Conservation (phyloP, 805 yeast genomes). For the Hanseniaspora clermontiae region DNA sequence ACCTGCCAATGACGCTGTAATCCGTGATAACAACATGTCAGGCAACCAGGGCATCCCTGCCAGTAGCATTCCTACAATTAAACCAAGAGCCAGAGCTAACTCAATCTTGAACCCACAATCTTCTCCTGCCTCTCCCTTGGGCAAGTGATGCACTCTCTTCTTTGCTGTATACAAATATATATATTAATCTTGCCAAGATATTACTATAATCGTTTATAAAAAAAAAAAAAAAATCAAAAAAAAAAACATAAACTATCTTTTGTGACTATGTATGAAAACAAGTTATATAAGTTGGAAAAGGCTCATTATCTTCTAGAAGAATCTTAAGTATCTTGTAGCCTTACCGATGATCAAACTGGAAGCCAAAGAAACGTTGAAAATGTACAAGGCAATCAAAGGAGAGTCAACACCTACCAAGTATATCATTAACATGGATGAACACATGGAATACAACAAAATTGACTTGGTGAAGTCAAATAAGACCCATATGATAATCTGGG, state of each 20-base stretch:
- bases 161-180: background rate
- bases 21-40: background rate
- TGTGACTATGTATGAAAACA: no score
- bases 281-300: background rate
- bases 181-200: no score
- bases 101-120: conserved; percentile 8
- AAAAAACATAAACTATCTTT: no score
- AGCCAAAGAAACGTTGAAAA: conserved; percentile 47
- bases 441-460: conserved; percentile 28
- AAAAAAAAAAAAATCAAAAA: background rate
- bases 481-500: conserved; percentile 54
- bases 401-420: background rate
- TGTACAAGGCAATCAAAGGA: conserved; percentile 19
- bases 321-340: conserved; percentile 40
- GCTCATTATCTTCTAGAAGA: background rate
- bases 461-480: conserved; percentile 47
- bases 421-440: background rate
- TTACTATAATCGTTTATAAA: background rate
- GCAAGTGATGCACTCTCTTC: background rate
- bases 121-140: background rate
- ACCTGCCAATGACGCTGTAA: conserved; percentile 17
- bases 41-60: background rate
- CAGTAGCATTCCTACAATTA: background rate
- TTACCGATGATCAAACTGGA: conserved; percentile 58
- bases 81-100: conserved; percentile 8